Conservation (phyloP, 257 asterid genomes). For the Jaltomata sinuosa region DNA sequence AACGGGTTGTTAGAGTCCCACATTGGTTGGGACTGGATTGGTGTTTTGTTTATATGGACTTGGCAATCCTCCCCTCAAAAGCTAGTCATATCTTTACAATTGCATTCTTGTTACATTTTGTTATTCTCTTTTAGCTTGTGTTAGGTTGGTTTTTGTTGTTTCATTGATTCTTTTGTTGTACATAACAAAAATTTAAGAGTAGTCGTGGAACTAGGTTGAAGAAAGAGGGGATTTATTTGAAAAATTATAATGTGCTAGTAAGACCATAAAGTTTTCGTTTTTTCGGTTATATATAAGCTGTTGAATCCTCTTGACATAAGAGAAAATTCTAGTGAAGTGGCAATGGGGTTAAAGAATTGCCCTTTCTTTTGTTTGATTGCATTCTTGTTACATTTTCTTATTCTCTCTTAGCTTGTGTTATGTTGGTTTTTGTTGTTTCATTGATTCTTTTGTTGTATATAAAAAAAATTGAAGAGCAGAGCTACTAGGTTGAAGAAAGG, state of each 20-base stretch:
- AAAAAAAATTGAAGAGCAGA: background rate
- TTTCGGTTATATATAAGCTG: background rate
- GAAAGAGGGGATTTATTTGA: background rate
- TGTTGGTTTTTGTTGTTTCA: no score
- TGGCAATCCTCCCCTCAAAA: no score
- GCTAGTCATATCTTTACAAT: background rate
- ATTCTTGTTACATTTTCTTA: background rate
- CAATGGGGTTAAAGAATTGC: background rate
- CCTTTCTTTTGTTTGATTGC: no score
- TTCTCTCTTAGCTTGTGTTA: background rate
- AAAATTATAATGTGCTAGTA: background rate
- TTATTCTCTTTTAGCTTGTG: background rate
- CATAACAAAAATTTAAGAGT: background rate
- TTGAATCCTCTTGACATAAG: background rate
- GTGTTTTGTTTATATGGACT: background rate
- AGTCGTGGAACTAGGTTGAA: background rate
- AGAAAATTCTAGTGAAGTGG: background rate
- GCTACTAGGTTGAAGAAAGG: background rate
- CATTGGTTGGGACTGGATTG: background rate
- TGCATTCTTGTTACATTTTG: background rate
- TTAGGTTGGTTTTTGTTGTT: background rate
- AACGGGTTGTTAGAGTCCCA: background rate
- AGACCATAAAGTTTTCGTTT: background rate
- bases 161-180: background rate
- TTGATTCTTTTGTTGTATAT: background rate